Evolutionary conservation across 345 rosid genomes (phyloP), one percentile per base, ranked within the genome.

Genomic region (Linum usitatissimum): DNA sequence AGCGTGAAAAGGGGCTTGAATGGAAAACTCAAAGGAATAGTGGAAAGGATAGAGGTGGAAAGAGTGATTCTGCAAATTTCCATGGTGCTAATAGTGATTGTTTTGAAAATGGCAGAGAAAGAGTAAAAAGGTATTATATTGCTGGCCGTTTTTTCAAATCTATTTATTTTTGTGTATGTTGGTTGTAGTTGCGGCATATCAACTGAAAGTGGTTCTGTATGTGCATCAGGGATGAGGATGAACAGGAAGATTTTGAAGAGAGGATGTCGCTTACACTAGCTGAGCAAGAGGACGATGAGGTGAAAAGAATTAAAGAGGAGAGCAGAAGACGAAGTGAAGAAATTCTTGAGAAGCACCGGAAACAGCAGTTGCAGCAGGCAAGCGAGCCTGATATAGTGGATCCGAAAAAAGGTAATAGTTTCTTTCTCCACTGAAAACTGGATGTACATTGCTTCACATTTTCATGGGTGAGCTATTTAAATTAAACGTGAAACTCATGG

Each of bases 281-380:
- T 58, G 95, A 84, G 64, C 82, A 79, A 64, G 96, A 87, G 73
- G 97, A 86, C 69, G 97, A 90, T 18, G 91, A 94, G 68, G 66
- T 94, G n/a, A 77, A 83, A 60, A 86, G 78, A 76, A 80, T 94
- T 39, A 93, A 78, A 83, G 95, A 86, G 76, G 93, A 90, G 78
- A 94, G 99, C 72, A 85, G 95, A 80, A 86, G 80, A 77, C 75
- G 82, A 68, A 84, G 78, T 76, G 83, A 86, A 62, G 97, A 93
- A 60, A 86, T 94, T 73, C 68, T 90, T 70, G 90, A 81, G 71
- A 88, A 88, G 68, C 68, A 84, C 74, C 88, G 70, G 74, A 81
- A 77, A 70, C 73, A 78, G 84, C 77, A 78, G 21, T 55, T 64
- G 61, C 70, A 77, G 80, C 82, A 82, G 70, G 75, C 77, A 61